Base-by-base conservation (phyloP, 768 basidiomycete species). In the Podaxis sp. region DNA sequence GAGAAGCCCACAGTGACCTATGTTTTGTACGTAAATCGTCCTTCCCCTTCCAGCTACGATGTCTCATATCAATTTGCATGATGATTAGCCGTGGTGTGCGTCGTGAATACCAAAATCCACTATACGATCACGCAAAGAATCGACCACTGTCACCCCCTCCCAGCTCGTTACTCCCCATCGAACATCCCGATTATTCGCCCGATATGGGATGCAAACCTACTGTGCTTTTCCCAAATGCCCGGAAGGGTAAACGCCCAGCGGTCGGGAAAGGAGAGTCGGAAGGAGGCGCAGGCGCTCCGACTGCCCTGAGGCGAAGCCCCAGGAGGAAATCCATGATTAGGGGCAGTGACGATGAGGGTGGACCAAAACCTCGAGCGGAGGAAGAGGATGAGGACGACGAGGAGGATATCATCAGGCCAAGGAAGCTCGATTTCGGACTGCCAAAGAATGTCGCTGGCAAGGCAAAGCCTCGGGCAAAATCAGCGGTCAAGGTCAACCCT, bases 1-100 rank as follows among this genome's bases (percentile, higher is more conserved):
- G 89, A 90, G 69, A 81, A 79, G 65, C 85, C 86, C 0, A 88
- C 80, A 2, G 74, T 90, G 55, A 84, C 83, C 27, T 88, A 87
- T 67, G 89, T 91, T 50, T 90, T 90, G 89, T 90, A 71, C 67
- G 88, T 82, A 3, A 38, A 25, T 32, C 48, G 51, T 52, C 11
- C 48, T 44, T 55, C 44, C 59, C 28, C 83, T 84, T 82, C 85
- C 65, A 65, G 27, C 1, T 4, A 83, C 13, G 6, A 18, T n/a
- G 35, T 57, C 79, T 18, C 37, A 38, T 40, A 27, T 55, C 36
- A 18, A 42, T 54, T 35, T 50, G 13, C 35, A 62, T 16, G 56
- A n/a, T 53, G 11, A 64, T 3, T 58, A 90, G 89, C 78, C 89
- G 89, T 42, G 89, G 89, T 51, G 82, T 83, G 38, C 83, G 84